Percentiles rank a stretch among this genome's conserved stretches.
Evolutionary conservation across 257 asterid genomes (phyloP).

Genomic region (Nicotiana paniculata): DNA sequence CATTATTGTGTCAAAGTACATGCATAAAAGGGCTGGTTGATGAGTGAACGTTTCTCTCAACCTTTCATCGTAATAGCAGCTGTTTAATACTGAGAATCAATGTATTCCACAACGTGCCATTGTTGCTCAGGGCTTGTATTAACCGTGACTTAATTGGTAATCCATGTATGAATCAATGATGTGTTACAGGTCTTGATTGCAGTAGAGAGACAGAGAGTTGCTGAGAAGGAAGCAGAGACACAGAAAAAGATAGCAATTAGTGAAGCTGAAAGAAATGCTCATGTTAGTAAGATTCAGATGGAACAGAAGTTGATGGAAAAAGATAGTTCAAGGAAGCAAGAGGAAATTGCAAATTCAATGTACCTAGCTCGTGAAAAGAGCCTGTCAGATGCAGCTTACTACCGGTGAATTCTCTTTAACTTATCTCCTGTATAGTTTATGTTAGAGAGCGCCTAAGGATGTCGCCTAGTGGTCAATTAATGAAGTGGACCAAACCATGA

Average conservation of each 20-base stretch:
- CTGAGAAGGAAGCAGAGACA: slow-evolving; percentile 99
- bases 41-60: neutral
- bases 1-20: neutral
- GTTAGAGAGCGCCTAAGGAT: neutral
- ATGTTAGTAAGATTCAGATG: slow-evolving; percentile 91
- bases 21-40: neutral
- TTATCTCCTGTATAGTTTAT: neutral
- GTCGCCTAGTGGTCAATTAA: too few species aligned
- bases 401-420: slow-evolving; percentile 44
- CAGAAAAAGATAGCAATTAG: slow-evolving; percentile 85
- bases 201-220: slow-evolving; percentile 78
- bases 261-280: slow-evolving; percentile 92
- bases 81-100: neutral
- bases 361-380: slow-evolving; percentile 91
- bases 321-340: slow-evolving; percentile 85
- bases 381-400: slow-evolving; percentile 87
- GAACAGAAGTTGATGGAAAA: slow-evolving; percentile 90
- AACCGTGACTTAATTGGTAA: neutral
- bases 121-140: neutral
- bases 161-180: neutral
- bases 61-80: neutral
- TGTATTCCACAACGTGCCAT: neutral
- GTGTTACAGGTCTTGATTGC: slow-evolving; percentile 76
- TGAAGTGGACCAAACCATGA: too few species aligned
- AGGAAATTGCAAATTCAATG: slow-evolving; percentile 84